Base-by-base conservation (phyloP, 1,139 yeast genomes). In the Hansenula sp. region DNA sequence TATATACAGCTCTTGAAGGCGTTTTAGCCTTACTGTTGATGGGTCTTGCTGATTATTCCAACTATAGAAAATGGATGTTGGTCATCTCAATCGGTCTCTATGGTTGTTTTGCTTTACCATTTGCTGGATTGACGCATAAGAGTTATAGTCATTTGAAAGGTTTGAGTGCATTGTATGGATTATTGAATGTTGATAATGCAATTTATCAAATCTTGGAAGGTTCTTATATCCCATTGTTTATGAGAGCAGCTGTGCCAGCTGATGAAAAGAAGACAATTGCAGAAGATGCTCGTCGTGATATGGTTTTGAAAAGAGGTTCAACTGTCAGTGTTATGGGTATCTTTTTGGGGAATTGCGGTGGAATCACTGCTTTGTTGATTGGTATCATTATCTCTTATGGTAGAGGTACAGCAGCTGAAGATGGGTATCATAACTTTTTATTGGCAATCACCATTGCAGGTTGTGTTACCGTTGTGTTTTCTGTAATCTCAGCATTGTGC, bases 41-140 rank as follows among this genome's bases (percentile, higher is more conserved):
- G 71, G 72, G 74, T 1, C 57, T 71, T 46, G 76, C 74, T 8
- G 77, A 72, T 47, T 72, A 64, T 51, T 63, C 73, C n/a, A 66
- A 68, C 47, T 67, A 67, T 45, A 59, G 71, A 35, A 71, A 69
- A 44, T 52, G 63, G 53, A 50, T 68, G 10, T 54, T 70, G 45
- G 58, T 67, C 32, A 54, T 54, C 3, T 60, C 72, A 1, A 65
- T 71, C 18, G 41, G 58, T 11, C 29, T 67, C 1, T 71, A 65
- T 50, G 76, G 76, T 2, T 43, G 57, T 0, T 48, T 67, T 40
- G 74, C 74, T 0, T 48, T 69, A 15, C 76, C 76, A 1, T 71
- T 65, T 59, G 70, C 66, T 6, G 70, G 67, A 0, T 53, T 71
- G 36, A 57, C 63, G 0, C 59, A 44, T 2, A 48, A 52, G 13